These are phyloP conservation scores for Phytophthora capsici DNA, from an alignment of 352 stramenopile genomes.

Conservation along the genomic window DNA sequence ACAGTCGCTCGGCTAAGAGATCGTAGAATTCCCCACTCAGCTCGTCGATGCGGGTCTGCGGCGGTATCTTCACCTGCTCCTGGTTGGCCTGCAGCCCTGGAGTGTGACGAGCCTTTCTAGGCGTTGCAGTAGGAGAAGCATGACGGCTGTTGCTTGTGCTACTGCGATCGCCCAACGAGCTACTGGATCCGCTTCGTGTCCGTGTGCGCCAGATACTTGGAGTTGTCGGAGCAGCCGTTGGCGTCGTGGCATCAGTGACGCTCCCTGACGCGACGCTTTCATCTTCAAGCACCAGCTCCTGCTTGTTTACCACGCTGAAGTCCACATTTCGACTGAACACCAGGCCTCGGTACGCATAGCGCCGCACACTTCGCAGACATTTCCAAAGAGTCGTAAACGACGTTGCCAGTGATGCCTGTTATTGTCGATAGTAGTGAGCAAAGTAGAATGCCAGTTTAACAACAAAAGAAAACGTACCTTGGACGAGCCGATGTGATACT, in stretches of 20 bases:
- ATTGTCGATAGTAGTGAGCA: not conserved
- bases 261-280: conserved; percentile 22
- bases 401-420: conserved; percentile 57
- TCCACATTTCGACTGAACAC: conserved; percentile 74
- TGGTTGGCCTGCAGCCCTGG: conserved; percentile 65
- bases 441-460: not conserved
- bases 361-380: conserved; percentile 79
- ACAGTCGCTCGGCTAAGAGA: conserved; percentile 54
- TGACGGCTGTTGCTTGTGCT: conserved; percentile 45
- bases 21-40: conserved; percentile 67
- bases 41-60: conserved; percentile 66
- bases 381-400: conserved; percentile 73
- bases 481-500: conserved; percentile 79
- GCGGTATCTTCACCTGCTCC: conserved; percentile 67
- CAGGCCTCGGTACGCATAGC: conserved; percentile 77
- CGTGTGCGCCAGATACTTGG: conserved; percentile 55
- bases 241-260: conserved; percentile 26
- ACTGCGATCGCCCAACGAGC: conserved; percentile 43
- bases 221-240: conserved; percentile 36
- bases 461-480: conserved; percentile 49
- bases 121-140: conserved; percentile 38
- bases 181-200: conserved; percentile 54
- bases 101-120: conserved; percentile 35
- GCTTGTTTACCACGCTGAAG: conserved; percentile 77
- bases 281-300: conserved; percentile 55